These are phyloP conservation scores for Mollisia scopiformis DNA, from an alignment of 2,329 filamentous ascomycete species.

Conservation along the genomic window DNA sequence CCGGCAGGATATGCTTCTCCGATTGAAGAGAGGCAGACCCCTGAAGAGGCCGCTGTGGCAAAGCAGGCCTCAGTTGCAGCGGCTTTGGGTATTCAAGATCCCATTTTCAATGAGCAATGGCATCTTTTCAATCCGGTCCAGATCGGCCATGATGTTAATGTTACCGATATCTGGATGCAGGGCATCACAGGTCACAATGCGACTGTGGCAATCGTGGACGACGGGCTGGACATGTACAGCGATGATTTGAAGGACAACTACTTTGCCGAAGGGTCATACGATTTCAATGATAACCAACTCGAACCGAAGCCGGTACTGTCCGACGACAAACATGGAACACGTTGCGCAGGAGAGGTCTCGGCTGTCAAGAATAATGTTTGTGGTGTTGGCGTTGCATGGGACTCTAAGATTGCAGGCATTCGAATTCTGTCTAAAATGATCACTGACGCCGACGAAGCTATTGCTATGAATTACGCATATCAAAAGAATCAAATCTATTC, in stretches of 20 bases:
- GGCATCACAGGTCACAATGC: slow-evolving; percentile 88
- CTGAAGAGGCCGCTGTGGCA: slow-evolving; percentile 47
- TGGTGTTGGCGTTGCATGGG: slow-evolving; percentile 93
- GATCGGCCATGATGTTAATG: slow-evolving; percentile 89
- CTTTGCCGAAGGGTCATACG: slow-evolving; percentile 88
- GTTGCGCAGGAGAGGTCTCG: slow-evolving; percentile 92
- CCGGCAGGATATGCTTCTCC: slow-evolving; percentile 25
- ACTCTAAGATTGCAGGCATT: slow-evolving; percentile 86
- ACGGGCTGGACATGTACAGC: slow-evolving; percentile 95
- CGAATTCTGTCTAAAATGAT: slow-evolving; percentile 92
- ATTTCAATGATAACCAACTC: slow-evolving; percentile 85
- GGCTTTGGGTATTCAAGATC: slow-evolving; percentile 78
- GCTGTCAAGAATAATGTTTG: slow-evolving; percentile 93
- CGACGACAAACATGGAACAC: slow-evolving; percentile 89
- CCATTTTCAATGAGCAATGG: slow-evolving; percentile 94
- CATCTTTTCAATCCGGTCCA: slow-evolving; percentile 86
- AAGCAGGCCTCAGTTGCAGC: slow-evolving; percentile 63
- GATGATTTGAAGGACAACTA: slow-evolving; percentile 92
- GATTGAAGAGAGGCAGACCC: slow-evolving; percentile 24
- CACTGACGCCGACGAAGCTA: slow-evolving; percentile 87
- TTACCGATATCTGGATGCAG: slow-evolving; percentile 90
- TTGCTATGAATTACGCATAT: slow-evolving; percentile 89
- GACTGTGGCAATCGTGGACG: slow-evolving; percentile 93
- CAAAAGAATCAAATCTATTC: slow-evolving; percentile 97
- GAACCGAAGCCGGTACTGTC: slow-evolving; percentile 81